phyloP scores from a whole-genome alignment of 23 red algal species.

The Gracilaria gracilis region DNA sequence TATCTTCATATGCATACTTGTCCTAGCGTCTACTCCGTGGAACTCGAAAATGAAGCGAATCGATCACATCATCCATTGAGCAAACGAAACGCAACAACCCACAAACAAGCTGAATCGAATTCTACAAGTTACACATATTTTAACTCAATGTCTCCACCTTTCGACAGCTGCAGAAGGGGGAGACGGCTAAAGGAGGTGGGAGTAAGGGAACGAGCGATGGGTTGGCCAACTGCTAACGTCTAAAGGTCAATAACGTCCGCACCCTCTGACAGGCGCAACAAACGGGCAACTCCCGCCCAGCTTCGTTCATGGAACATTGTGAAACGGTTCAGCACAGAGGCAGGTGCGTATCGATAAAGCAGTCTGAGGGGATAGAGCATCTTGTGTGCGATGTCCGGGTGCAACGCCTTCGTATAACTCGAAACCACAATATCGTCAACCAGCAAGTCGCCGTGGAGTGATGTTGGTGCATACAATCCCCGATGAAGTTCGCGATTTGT shows the following conservation, averaged over 20 bases:
- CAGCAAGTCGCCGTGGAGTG: conserved; percentile 67
- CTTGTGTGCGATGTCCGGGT: conserved; percentile 60
- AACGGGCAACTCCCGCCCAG: conserved; percentile 39
- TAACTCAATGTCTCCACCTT: not conserved
- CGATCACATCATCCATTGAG: not conserved
- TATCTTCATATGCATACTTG: not conserved
- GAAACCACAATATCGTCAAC: conserved; percentile 80
- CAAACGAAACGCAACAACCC: conserved; percentile 24
- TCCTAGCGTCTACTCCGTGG: not conserved
- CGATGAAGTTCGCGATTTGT: conserved; percentile 8
- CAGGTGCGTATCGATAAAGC: conserved; percentile 55
- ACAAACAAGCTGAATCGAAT: conserved; percentile 5
- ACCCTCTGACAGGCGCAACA: conserved; percentile 32
- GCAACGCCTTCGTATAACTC: conserved; percentile 74
- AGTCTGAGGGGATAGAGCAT: conserved; percentile 61
- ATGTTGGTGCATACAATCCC: conserved; percentile 73
- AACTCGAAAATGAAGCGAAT: conserved; percentile 13
- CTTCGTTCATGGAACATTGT: conserved; percentile 57
- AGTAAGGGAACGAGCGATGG: not conserved
- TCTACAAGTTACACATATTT: conserved; percentile 39
- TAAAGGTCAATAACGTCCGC: conserved; percentile 44
- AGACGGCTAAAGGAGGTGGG: not conserved
- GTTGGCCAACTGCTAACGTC: not conserved
- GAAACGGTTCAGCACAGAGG: conserved; percentile 43
- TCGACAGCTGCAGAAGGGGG: not conserved